Base-by-base conservation (phyloP, 176 grass and related monocot species). In the Avena atlantica region DNA sequence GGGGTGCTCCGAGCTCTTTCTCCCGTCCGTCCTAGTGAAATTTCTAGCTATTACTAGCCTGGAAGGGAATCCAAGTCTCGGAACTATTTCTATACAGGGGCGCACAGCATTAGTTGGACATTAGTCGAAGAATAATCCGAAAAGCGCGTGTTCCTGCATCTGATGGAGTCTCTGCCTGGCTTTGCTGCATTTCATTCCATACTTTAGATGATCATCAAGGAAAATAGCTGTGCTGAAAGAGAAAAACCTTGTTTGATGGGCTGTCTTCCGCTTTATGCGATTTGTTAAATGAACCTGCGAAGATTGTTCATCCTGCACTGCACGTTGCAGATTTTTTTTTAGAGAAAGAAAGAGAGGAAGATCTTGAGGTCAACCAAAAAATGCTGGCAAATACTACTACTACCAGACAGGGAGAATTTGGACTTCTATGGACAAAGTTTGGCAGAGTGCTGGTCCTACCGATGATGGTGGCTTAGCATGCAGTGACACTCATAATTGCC, bases 11-110 rank as follows among this genome's bases (percentile, higher is more conserved):
- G 37, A 31, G 29, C 37, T 40, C 37, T 40, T 40, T 40, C 31
- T 29, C 45, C 29, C 2, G 2, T 12, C 20, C 49, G 29, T 89
- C 42, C 64, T 63, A 50, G 25, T 31, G 21, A 84, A 80, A 80
- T 76, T 75, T 48, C 5, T 49, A 15, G 70, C 20, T 74, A 74
- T 0, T 31, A 31, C 0, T 37, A 40, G 47, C 85, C 84, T 91
- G 66, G 58, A 91, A 48, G 47, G 36, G 64, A 79, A 81, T 82
- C 59, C 9, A 90, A 87, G 88, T 85, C 58, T 89, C 55, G 68
- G 81, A 2, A 31, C 24, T 74, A 8, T 27, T 51, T 14, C 44
- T 24, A 45, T 15, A 27, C 12, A 65, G 9, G 56, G 64, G 15
- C 31, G 63, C 27, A 67, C 61, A 6, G 63, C 57, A 50, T 57